Conservation (phyloP, 495 filamentous ascomycete species). For the Tetracladium marchalianum region DNA sequence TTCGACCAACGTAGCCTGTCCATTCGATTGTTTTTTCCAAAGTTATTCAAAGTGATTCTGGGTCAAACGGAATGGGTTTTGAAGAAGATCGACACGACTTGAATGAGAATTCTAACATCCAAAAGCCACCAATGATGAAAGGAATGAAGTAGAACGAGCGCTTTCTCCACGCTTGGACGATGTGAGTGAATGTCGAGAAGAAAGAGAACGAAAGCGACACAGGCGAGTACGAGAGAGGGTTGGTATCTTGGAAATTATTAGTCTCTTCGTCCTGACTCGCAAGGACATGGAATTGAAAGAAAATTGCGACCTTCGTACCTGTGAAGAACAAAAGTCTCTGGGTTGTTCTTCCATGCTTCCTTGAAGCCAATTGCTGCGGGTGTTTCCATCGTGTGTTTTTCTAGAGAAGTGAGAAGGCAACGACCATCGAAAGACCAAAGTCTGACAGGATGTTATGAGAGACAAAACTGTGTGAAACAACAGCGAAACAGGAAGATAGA, state of each 20-base stretch:
- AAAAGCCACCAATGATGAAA: conserved; percentile 44
- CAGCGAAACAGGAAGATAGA: no score
- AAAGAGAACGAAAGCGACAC: conserved; percentile 38
- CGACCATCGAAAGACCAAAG: no score
- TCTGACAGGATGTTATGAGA: no score
- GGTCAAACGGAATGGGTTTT: no score
- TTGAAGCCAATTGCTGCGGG: no score
- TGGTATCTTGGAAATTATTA: conserved; percentile 23
- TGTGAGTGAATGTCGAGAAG: conserved; percentile 33
- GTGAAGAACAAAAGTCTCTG: conserved; percentile 29
- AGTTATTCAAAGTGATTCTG: no score
- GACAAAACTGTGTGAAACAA: no score
- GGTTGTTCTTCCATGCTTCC: conserved; percentile 11
- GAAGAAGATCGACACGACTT: no score
- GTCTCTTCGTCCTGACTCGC: not conserved
- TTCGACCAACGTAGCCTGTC: conserved; percentile 33
- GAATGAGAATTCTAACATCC: conserved; percentile 25
- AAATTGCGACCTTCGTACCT: conserved; percentile 25
- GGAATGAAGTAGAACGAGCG: conserved; percentile 49
- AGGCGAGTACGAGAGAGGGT: conserved; percentile 38
- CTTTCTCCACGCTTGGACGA: conserved; percentile 33
- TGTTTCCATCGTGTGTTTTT: no score
- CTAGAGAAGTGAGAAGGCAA: no score
- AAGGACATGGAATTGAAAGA: not conserved
- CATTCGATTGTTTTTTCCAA: conserved; percentile 27